phyloP scores from a whole-genome alignment of 2,329 filamentous ascomycete genomes.

The Fonsecaea multimorphosa region DNA sequence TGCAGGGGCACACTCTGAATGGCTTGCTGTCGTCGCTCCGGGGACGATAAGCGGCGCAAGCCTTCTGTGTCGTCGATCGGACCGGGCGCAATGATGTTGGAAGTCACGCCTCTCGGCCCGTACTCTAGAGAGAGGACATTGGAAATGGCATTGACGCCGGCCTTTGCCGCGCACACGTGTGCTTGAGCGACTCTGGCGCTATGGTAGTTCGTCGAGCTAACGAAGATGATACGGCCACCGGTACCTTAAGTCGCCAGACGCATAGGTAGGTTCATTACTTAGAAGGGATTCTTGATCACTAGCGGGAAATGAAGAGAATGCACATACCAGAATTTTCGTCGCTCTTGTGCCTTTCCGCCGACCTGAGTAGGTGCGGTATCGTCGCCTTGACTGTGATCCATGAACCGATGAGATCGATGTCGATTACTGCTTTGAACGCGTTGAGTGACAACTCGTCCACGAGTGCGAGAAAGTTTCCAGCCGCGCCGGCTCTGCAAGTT shows the following conservation, averaged over 20 bases:
- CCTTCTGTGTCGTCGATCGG: slow-evolving; percentile 85
- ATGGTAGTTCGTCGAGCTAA: no score
- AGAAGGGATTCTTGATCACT: no score
- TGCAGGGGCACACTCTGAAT: slow-evolving; percentile 68
- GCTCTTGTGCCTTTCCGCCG: slow-evolving; percentile 14
- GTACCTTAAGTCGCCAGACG: no score
- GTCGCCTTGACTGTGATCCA: slow-evolving; percentile 28
- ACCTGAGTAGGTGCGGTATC: slow-evolving; percentile 24
- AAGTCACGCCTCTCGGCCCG: slow-evolving; percentile 83
- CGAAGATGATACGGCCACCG: slow-evolving; percentile 68
- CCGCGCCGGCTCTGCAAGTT: slow-evolving; percentile 28
- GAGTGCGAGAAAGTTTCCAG: slow-evolving; percentile 27
- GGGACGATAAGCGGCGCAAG: slow-evolving; percentile 62
- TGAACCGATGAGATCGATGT: slow-evolving; percentile 28
- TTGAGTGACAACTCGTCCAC: slow-evolving; percentile 17
- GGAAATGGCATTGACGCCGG: slow-evolving; percentile 83
- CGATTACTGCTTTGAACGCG: slow-evolving; percentile 29
- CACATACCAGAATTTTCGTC: no score
- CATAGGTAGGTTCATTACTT: no score
- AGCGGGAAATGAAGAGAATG: no score
- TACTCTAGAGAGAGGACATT: slow-evolving; percentile 82
- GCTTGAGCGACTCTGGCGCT: slow-evolving; percentile 82
- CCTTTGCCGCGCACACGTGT: slow-evolving; percentile 88
- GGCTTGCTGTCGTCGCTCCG: slow-evolving; percentile 55
- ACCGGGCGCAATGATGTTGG: slow-evolving; percentile 86